Base-by-base conservation (phyloP, 306 rosid genomes). In the Pyrus betulifolia region DNA sequence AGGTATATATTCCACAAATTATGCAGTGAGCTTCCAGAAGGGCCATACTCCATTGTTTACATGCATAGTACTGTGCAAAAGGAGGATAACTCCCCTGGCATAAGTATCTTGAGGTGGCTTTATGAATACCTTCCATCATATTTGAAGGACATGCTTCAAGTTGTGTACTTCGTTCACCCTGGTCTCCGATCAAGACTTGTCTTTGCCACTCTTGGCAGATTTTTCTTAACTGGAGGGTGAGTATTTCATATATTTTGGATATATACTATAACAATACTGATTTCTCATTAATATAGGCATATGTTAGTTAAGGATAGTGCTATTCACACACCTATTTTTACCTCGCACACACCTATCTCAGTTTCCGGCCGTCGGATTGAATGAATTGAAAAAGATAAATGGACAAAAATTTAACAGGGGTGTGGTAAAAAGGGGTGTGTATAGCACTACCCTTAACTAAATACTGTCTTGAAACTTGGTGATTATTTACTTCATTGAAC, bases 41-140 rank as follows among this genome's bases (percentile, higher is more conserved):
- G 89, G 44, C 91, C 91, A 5, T 95, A 86, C 85, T 90, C 92
- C 83, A 71, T 95, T 72, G 97, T 87, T 76, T 95, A 95, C 89
- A 82, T 92, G 85, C 92, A 95, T 81, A 85, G 85, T 59, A 89
- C 91, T 4, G 97, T 88, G 66, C 96, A 92, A 73, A 90, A 83
- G 83, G 98, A 92, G 81, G 97, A 95, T 75, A 95, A 95, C 76
- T 90, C 91, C 79, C 98, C 98, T 19, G 98, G 98, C 69, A 52
- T 95, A 2, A 95, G 97, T 46, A 90, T 95, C 83, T 84, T 95
- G 86, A 89, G 97, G 90, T 95, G 97, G 97, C 92, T 95, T 78
- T 95, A 92, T 69, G 98, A 95, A 88, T 97, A 90, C 22, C 91
- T 92, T 76, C 89, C 98, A 11, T 57, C 82, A 67, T 87, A 85